phyloP scores from a whole-genome alignment of 192 early-diverging fungal genomes.

The Diversispora eburnea region DNA sequence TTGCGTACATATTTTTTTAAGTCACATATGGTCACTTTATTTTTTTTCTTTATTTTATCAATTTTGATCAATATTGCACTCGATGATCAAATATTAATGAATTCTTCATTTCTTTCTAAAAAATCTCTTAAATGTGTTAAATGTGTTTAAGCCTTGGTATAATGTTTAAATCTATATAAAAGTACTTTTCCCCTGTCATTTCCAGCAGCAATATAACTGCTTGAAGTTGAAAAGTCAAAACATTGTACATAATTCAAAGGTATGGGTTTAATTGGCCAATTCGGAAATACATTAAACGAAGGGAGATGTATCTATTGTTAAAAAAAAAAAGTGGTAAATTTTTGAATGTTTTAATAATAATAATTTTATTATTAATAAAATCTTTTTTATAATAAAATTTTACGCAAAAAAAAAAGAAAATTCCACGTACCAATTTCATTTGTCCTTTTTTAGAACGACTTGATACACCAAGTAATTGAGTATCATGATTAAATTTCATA shows the following conservation, averaged over 20 bases:
- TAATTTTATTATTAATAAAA: no score
- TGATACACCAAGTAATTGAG: slow-evolving; percentile 78
- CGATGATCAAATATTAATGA: no score
- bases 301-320: slow-evolving; percentile 64
- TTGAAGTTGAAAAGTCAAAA: slow-evolving; percentile 85
- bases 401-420: background rate
- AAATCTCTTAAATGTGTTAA: slow-evolving; percentile 8
- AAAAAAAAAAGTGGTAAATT: background rate
- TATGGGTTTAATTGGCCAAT: slow-evolving; percentile 89
- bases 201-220: slow-evolving; percentile 86
- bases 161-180: slow-evolving; percentile 77
- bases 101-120: no score
- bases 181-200: slow-evolving; percentile 88
- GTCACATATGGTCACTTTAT: no score
- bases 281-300: slow-evolving; percentile 75
- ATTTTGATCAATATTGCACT: no score
- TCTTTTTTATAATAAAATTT: background rate
- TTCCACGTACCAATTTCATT: slow-evolving; percentile 54
- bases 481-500: slow-evolving; percentile 80
- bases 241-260: slow-evolving; percentile 78
- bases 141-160: slow-evolving; percentile 46
- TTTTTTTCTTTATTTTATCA: no score
- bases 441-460: slow-evolving; percentile 72
- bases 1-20: no score
- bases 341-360: background rate